Conservation (phyloP, 192 early-diverging fungal species). For the Coemansia sp. region DNA sequence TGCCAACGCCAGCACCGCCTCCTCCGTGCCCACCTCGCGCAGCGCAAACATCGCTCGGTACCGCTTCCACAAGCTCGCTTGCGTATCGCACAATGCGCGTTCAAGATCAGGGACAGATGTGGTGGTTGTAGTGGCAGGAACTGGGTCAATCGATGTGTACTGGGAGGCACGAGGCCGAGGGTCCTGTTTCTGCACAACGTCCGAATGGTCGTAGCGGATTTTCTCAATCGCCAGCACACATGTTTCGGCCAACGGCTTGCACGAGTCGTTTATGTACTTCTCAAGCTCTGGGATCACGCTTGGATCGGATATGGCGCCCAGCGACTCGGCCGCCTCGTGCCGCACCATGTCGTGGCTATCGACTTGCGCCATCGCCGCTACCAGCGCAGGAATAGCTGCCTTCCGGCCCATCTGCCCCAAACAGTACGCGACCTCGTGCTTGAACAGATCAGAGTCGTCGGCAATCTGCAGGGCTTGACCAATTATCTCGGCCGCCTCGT, state of each 20-base stretch:
- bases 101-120: conserved; percentile 68
- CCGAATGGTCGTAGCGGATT: conserved; percentile 75
- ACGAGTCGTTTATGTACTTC: conserved; percentile 70
- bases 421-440: conserved; percentile 96
- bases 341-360: conserved; percentile 91
- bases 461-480: conserved; percentile 67
- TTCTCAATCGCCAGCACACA: conserved; percentile 86
- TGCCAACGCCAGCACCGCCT: conserved; percentile 80
- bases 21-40: conserved; percentile 79
- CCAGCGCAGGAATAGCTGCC: conserved; percentile 69
- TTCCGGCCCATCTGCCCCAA: conserved; percentile 92
- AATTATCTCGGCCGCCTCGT: conserved; percentile 79
- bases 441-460: conserved; percentile 84
- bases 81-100: conserved; percentile 63
- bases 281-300: conserved; percentile 69
- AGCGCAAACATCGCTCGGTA: conserved; percentile 95
- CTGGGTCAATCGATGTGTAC: conserved; percentile 90
- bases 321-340: conserved; percentile 96
- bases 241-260: conserved; percentile 78
- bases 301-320: conserved; percentile 85
- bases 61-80: conserved; percentile 80
- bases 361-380: conserved; percentile 64
- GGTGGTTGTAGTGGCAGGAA: conserved; percentile 68
- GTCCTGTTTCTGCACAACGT: conserved; percentile 19
- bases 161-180: conserved; percentile 30